Percentiles rank a stretch among this genome's conserved stretches.
Evolutionary conservation across 805 yeast species (phyloP).

Genomic region (Huiozyma sinensis): DNA sequence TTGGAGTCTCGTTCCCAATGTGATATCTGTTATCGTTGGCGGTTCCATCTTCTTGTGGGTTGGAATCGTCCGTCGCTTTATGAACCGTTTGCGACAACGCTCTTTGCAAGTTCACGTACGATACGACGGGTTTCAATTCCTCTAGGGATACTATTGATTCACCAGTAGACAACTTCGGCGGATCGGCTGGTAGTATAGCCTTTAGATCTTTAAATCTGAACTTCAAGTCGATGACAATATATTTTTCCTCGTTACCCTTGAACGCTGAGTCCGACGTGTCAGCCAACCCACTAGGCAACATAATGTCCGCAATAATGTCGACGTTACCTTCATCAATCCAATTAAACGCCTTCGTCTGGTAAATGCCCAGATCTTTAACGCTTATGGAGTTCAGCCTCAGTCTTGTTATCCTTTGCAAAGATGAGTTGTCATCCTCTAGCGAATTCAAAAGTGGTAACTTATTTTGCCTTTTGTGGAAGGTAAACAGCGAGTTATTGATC

Average conservation of each 20-base stretch:
- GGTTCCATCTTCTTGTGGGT: constrained; percentile 6
- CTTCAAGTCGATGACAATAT: constrained; percentile 58
- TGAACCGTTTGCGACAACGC: constrained; percentile 4
- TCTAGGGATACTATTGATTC: constrained; percentile 48
- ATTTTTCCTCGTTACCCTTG: constrained; percentile 27
- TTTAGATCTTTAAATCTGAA: constrained; percentile 52
- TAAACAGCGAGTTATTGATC: constrained; percentile 62
- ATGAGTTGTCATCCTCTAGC: constrained; percentile 29
- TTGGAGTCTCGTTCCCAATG: constrained; percentile 17
- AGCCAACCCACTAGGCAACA: constrained; percentile 38
- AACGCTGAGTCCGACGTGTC: constrained; percentile 6
- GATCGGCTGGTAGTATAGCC: constrained; percentile 41
- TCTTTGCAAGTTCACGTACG: constrained; percentile 45
- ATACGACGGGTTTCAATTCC: constrained; percentile 49
- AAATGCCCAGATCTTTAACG: constrained; percentile 29
- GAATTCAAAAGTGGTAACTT: constrained; percentile 37
- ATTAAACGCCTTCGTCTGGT: constrained; percentile 38
- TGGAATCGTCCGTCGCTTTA: background rate
- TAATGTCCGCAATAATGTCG: constrained; percentile 60
- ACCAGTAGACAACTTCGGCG: constrained; percentile 43
- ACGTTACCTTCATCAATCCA: constrained; percentile 67
- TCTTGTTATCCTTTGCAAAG: constrained; percentile 41
- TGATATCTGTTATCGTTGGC: constrained; percentile 7
- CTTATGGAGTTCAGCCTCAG: constrained; percentile 33
- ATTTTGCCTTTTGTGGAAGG: constrained; percentile 64